These are phyloP conservation scores for Solanum phureja DNA, from an alignment of 257 asterid species.

Conservation along the genomic window DNA sequence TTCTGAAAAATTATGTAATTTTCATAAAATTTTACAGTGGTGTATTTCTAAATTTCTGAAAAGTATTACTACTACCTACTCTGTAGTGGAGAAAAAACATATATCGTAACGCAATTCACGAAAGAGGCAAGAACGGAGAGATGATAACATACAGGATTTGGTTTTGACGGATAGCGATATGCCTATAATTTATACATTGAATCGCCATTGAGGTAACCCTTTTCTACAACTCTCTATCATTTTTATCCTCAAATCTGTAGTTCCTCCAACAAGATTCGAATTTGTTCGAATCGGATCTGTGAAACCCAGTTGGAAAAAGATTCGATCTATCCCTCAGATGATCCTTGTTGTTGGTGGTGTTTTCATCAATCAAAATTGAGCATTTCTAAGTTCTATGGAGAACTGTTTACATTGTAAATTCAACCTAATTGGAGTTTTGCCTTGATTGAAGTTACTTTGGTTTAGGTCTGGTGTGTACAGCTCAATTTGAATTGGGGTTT, in stretches of 20 bases:
- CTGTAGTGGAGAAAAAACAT: neutral
- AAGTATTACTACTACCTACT: neutral
- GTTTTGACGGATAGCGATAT: neutral
- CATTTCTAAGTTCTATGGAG: neutral
- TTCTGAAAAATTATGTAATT: neutral
- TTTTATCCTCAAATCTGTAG: neutral
- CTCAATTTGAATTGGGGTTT: neutral
- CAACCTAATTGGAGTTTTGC: neutral
- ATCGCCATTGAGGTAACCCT: conserved; percentile 19
- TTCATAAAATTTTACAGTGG: neutral
- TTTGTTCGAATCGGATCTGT: conserved; percentile 15
- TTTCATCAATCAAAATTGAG: neutral
- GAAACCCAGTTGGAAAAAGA: neutral
- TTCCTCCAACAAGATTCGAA: neutral
- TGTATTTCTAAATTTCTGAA: neutral
- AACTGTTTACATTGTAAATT: neutral
- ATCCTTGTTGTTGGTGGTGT: neutral
- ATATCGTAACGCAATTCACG: neutral
- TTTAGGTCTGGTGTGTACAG: neutral
- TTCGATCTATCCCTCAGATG: neutral
- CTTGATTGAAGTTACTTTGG: neutral
- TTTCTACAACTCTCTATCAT: neutral
- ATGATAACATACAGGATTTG: neutral
- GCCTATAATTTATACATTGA: neutral
- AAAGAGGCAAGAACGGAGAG: neutral